Conservation (phyloP, 768 basidiomycete genomes). For the Boletus subparvulus region DNA sequence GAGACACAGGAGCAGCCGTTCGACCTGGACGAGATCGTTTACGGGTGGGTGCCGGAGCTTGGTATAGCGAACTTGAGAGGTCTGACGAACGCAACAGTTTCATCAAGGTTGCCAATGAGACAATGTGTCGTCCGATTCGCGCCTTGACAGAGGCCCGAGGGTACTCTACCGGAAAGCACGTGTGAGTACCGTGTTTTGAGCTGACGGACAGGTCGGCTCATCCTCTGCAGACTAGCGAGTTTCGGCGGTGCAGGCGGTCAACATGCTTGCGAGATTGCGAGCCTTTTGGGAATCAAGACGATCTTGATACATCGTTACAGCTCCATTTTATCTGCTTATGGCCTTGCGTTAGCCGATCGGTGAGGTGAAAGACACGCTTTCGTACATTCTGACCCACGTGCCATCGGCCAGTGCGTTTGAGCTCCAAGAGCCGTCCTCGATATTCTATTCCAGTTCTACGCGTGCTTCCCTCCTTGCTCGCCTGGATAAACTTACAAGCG, state of each 20-base stretch:
- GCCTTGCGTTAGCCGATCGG: slow-evolving; percentile 86
- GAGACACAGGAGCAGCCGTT: slow-evolving; percentile 56
- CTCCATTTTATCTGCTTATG: slow-evolving; percentile 91
- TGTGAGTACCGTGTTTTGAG: slow-evolving; percentile 33
- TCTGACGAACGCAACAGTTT: slow-evolving; percentile 50
- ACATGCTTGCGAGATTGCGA: slow-evolving; percentile 91
- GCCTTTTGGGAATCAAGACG: slow-evolving; percentile 80
- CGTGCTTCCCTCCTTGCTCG: slow-evolving; percentile 55
- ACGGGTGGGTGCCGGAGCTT: slow-evolving; percentile 54
- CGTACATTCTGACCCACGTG: neutral
- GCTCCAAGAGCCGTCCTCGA: slow-evolving; percentile 85
- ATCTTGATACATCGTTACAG: slow-evolving; percentile 90
- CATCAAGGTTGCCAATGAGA: slow-evolving; percentile 95
- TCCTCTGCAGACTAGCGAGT: slow-evolving; percentile 59
- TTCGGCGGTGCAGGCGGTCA: slow-evolving; percentile 92
- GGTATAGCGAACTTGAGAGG: too few species aligned
- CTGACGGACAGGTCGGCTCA: neutral
- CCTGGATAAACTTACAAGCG: slow-evolving; percentile 63
- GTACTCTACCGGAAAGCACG: slow-evolving; percentile 76
- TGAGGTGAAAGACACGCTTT: slow-evolving; percentile 21
- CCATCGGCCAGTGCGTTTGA: slow-evolving; percentile 67
- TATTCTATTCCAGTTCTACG: slow-evolving; percentile 66
- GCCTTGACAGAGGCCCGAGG: slow-evolving; percentile 89
- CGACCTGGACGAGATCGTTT: slow-evolving; percentile 80
- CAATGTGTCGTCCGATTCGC: slow-evolving; percentile 92